Evolutionary conservation across 495 filamentous ascomycete species (phyloP), one percentile per base, ranked within the genome.

Genomic region (Aspergillus sclerotioniger): DNA sequence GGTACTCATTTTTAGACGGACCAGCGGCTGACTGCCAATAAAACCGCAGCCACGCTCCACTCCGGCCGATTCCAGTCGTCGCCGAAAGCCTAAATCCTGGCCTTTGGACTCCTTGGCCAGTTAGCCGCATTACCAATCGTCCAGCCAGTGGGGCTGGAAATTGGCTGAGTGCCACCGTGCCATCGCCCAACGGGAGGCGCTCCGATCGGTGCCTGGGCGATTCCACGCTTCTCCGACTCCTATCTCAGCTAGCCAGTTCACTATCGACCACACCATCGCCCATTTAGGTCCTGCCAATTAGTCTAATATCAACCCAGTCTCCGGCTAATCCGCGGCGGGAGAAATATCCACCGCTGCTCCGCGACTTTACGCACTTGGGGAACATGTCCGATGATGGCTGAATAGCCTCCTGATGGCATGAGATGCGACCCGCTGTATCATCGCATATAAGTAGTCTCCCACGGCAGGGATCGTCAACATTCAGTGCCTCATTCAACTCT

Each of bases 311-410:
- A 2, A 41, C 1, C 37, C 37, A 41, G 13, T n/a, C 12, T n/a
- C 37, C 37, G 37, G 37, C 37, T n/a, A 41, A 41, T 41, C 37
- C 37, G 13, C 37, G 37, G 37, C 37, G 37, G 37, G 37, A 41
- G 37, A 9, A 41, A 41, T 41, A 41, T 41, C 37, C 37, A 41
- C 37, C 37, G 37, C 43, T n/a, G 13, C 37, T 28, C 13, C 37
- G 15, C 47, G n/a, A 54, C 55, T 60, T 46, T 50, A 58, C 57
- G 61, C 47, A 32, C 55, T 60, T 54, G 35, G 57, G 61, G 50
- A 58, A 63, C 54, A 60, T 41, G 33, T 58, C 61, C 61, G 61
- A 15, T 6, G 32, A 12, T n/a, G 13, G 10, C 13, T n/a, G 5
- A 41, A 12, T 12, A n/a, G 37, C n/a, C 12, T 15, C 12, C 37